Conservation (phyloP, 177 flowering plant genomes). For the Vitis hybrid region DNA sequence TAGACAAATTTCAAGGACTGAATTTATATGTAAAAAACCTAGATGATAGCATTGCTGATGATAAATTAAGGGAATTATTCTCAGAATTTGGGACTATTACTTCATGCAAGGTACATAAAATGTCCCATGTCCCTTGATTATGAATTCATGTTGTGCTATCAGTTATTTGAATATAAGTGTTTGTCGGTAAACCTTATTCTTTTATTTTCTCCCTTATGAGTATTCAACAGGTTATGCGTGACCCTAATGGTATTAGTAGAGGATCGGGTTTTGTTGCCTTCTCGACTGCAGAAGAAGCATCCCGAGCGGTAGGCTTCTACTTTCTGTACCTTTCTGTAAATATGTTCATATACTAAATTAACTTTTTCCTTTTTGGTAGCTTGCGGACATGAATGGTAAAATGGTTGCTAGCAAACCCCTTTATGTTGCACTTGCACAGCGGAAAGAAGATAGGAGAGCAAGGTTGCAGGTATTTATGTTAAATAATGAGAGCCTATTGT, state of each 20-base stretch:
- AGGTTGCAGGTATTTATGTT: slow-evolving; percentile 38
- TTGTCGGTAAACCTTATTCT: neutral
- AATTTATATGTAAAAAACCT: slow-evolving; percentile 35
- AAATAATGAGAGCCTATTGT: too few relatives aligned
- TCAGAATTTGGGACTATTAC: slow-evolving; percentile 31
- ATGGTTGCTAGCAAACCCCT: slow-evolving; percentile 47
- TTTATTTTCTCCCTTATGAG: neutral
- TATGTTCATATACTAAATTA: neutral
- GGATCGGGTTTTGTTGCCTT: slow-evolving; percentile 39
- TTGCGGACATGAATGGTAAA: slow-evolving; percentile 47
- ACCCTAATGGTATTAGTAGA: slow-evolving; percentile 30
- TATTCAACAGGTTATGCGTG: slow-evolving; percentile 31
- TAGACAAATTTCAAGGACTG: slow-evolving; percentile 30
- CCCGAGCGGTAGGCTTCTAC: slow-evolving; percentile 25
- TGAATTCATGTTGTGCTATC: neutral
- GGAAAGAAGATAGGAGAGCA: slow-evolving; percentile 55
- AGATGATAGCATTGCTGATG: slow-evolving; percentile 32
- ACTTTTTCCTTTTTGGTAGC: slow-evolving; percentile 21
- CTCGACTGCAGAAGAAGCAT: slow-evolving; percentile 34
- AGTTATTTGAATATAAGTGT: too few relatives aligned
- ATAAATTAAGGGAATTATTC: slow-evolving; percentile 30
- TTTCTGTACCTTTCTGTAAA: neutral
- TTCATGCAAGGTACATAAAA: slow-evolving; percentile 32
- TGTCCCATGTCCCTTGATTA: neutral
- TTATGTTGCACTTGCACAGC: slow-evolving; percentile 52